Conservation (phyloP, 78 protist genomes). For the Planoprotostelium fungivorum region DNA sequence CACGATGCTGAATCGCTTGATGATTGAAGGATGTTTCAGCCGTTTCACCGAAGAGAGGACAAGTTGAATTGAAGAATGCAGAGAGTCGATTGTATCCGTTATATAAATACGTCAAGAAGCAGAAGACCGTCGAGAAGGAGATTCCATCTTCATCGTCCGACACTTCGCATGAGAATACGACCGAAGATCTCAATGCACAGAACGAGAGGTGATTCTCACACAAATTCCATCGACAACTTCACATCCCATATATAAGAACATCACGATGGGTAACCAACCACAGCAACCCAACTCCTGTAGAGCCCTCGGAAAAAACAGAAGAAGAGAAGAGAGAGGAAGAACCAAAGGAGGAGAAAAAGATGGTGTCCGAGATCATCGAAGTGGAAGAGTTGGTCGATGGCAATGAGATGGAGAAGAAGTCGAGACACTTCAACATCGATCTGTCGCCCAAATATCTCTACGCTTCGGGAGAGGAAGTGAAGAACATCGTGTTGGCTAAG, state of each 20-base stretch:
- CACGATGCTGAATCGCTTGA: background rate
- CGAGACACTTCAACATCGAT: background rate
- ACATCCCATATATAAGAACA: too few relatives aligned
- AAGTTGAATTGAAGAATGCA: background rate
- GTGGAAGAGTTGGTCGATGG: too few relatives aligned
- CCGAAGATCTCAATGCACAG: background rate
- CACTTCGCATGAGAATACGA: background rate
- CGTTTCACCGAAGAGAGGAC: background rate
- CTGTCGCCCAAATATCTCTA: background rate
- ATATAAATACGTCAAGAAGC: background rate
- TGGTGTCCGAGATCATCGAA: too few relatives aligned
- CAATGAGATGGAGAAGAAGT: too few relatives aligned
- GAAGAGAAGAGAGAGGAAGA: too few relatives aligned
- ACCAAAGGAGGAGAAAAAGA: too few relatives aligned
- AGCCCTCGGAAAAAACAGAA: too few relatives aligned
- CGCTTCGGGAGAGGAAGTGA: background rate
- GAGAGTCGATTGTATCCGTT: background rate
- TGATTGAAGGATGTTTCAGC: background rate
- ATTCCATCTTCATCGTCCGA: background rate
- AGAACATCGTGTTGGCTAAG: background rate
- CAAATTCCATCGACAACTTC: background rate
- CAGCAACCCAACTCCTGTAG: too few relatives aligned
- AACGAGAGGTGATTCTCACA: too few relatives aligned
- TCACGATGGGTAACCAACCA: too few relatives aligned
- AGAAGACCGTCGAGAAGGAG: background rate